Conservation (phyloP, 768 basidiomycete species). For the Tulasnella sp. region DNA sequence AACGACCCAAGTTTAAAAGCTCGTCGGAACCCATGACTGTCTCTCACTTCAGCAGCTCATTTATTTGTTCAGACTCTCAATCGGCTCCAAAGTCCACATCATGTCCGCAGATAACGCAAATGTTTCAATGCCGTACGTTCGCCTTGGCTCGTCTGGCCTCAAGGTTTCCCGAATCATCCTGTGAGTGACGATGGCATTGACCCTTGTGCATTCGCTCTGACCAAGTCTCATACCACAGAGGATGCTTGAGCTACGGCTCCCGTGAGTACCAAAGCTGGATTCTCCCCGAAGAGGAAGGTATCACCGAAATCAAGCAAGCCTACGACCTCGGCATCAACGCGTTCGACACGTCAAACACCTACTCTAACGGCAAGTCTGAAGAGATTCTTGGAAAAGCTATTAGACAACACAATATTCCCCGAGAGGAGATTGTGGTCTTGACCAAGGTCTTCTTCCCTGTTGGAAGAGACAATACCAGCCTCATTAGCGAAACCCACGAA, state of each 20-base stretch:
- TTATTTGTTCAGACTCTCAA: no score
- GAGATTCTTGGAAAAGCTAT: slow-evolving; percentile 41
- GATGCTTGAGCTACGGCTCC: background rate
- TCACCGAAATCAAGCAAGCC: background rate
- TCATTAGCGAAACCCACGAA: background rate
- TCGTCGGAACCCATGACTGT: no score
- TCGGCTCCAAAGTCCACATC: no score
- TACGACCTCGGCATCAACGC: slow-evolving; percentile 53
- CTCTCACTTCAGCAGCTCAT: no score
- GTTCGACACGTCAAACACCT: slow-evolving; percentile 39
- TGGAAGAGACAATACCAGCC: slow-evolving; percentile 5
- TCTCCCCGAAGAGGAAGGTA: background rate
- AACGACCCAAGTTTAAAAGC: no score
- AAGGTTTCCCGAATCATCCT: background rate
- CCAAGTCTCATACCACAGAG: background rate
- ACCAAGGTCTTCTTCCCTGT: slow-evolving; percentile 33
- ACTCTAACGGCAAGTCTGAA: slow-evolving; percentile 39
- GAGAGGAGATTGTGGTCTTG: slow-evolving; percentile 38
- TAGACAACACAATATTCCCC: slow-evolving; percentile 33
- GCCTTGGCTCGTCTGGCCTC: background rate
- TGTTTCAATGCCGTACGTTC: background rate
- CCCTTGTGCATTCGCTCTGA: background rate
- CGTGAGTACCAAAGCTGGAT: background rate
- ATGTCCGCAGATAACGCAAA: no score
- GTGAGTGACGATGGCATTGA: background rate